Evolutionary conservation across 2,329 filamentous ascomycete genomes (phyloP), one percentile per base, ranked within the genome.

Genomic region (Colletotrichum lindemuthianum): DNA sequence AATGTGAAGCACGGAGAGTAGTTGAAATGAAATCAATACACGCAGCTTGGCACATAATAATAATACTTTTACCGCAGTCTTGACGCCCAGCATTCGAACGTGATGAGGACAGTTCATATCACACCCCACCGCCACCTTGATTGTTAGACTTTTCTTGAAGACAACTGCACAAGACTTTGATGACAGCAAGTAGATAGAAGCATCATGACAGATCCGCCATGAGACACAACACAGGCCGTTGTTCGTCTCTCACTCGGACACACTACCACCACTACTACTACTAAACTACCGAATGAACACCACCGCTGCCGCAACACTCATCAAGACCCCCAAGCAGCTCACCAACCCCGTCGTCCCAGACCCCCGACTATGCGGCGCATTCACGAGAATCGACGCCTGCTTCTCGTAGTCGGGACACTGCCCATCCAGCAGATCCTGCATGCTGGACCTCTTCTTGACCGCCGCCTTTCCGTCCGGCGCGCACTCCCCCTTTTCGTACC

Each of bases 391-490:
- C 15, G 10, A 51, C 9, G 63, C 63, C 48, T 65, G 63, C 12
- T 63, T 61, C 45, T 61, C 49, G 16, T 70, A 48, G 33, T 70
- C 63, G 9, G 69, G 69, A 16, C 69, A 71, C 12, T 63, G 60
- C 6, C 69, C 69, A 9, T 71, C 63, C n/a, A 71, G 63, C 8
- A 71, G 56, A 37, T 70, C 69, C 39, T 70, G 69, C 69, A 71
- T 71, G 16, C 68, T 66, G 3, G 69, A 71, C 15, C 69, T 59
- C 45, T 65, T 69, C 51, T 43, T 39, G 33, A 53, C 45, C 0
- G 51, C 51, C 24, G 58, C 39, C 10, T 55, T 51, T 8, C 65
- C 54, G 36, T 66, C 55, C 11, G 61, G 59, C 44, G 59, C 65
- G 63, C 70, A 71, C 63, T 70, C 70, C 32, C 67, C 67, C 9